Base-by-base conservation (phyloP, 2,329 filamentous ascomycete species). In the Pseudocercospora ulei region DNA sequence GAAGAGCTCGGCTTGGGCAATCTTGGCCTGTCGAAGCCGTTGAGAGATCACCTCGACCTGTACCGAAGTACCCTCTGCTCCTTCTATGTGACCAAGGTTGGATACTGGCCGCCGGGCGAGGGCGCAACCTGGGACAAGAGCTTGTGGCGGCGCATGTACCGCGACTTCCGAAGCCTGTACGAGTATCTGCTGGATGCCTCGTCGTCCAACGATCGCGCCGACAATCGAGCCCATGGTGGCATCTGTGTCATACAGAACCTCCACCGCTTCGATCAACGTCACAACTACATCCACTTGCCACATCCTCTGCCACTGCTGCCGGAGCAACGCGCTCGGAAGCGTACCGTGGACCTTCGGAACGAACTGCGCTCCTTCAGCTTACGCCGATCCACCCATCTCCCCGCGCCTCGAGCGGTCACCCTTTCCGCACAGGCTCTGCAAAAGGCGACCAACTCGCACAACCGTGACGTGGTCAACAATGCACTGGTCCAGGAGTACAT, bases 111-210 rank as follows among this genome's bases (percentile, higher is more conserved):
- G 0, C 81, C 82, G 0, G 63, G 64, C 2, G 59, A 62, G 12
- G 66, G 61, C 38, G 53, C 60, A 4, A 58, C 70, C 1, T 80
- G 79, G 47, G 69, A 75, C 9, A 73, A 76, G 23, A 62, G 66
- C 12, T 58, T 80, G 1, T 76, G 76, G 51, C 65, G 65, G 19
- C 65, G 66, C 3, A 79, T 88, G 73, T 71, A 72, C 25, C 62
- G 68, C 20, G 82, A 88, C 48, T 86, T 90, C 48, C 69, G 75
- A 35, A 74, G 71, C 2, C 63, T 88, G 0, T 85, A 86, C 57
- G 68, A 78, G 19, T 77, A 80, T 31, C 66, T 90, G 0, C 80
- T 80, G 0, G 81, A 90, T 50, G 65, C 67, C 3, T 63, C 62
- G 2, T 74, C 72, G 13, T 44, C 43, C 6, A 43, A 27, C 11